Base-by-base conservation (phyloP, 2,329 filamentous ascomycete species). In the Penicillium sp. region DNA sequence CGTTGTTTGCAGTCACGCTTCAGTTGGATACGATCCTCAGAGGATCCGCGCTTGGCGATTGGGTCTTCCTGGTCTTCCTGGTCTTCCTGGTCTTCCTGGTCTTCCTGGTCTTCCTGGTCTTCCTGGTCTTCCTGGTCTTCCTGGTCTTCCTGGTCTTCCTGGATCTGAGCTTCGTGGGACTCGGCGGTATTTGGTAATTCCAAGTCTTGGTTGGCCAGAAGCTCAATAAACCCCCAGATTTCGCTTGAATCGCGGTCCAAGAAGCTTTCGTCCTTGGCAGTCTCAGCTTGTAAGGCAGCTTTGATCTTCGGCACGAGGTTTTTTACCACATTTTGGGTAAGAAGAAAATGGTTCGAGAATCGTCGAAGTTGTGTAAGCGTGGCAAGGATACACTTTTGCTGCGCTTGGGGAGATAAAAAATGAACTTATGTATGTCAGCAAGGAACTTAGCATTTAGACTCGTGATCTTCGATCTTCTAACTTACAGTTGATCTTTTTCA, bases 301-400 rank as follows among this genome's bases (percentile, higher is more conserved):
- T 16, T 9, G 4, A 32, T 16, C 2, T 14, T 14, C 7, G 5
- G n/a, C 14, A 32, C 3, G 2, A 32, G n/a, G 16, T 73, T 65
- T 24, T 67, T 64, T 27, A 80, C 65, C 0, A 72, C 64, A 3
- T 63, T 63, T 38, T 79, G 72, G 0, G 75, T 62, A 32, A 77
- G 66, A 1, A 81, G 66, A 0, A 74, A 56, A 43, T 80, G 76
- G 0, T 67, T 68, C 3, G 72, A 73, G 11, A 80, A 65, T 65
- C 80, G 78, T 4, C 78, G 70, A 0, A 81, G 66, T 7, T 72
- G 66, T 0, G 77, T 56, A 6, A 79, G 59, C 70, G 80, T 72
- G 3, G 71, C 67, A 26, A 76, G 60, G 3, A 72, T 68, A 43
- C 72, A 70, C 4, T 14, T 9, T 1, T 16, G 16, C 23, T 52